Percentiles rank a stretch among this genome's conserved stretches.
Conservation (phyloP, 2,329 filamentous ascomycete genomes). For the Fusarium continuum region DNA sequence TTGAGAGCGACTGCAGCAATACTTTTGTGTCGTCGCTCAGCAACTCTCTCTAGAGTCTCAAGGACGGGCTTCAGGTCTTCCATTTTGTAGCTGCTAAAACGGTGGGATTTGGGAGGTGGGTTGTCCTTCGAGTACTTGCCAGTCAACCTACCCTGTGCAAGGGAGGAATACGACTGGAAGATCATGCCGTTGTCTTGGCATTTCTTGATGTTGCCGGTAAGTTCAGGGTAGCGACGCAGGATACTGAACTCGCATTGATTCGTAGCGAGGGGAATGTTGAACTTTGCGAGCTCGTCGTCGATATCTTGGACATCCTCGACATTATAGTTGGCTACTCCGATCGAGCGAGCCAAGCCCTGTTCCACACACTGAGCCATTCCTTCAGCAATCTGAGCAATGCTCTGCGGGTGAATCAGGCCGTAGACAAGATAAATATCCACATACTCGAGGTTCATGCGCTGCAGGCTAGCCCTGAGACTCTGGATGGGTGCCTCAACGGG, state of each 20-base stretch:
- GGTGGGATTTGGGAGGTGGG: not conserved
- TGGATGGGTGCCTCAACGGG: not conserved
- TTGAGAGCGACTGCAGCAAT: slow-evolving; percentile 1
- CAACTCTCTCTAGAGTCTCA: not conserved
- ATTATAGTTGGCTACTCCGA: slow-evolving; percentile 10
- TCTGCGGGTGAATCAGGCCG: slow-evolving; percentile 9
- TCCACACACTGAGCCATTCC: slow-evolving; percentile 23
- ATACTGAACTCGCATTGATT: slow-evolving; percentile 24
- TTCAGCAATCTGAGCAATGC: not conserved
- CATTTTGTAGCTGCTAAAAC: slow-evolving; percentile 6
- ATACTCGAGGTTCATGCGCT: slow-evolving; percentile 4
- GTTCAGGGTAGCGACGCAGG: slow-evolving; percentile 3
- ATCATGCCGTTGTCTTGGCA: slow-evolving; percentile 11
- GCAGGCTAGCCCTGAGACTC: slow-evolving; percentile 6
- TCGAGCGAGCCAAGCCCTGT: not conserved
- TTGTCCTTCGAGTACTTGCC: slow-evolving; percentile 8
- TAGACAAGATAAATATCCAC: slow-evolving; percentile 21
- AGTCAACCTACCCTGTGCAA: not conserved
- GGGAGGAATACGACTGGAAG: slow-evolving; percentile 10
- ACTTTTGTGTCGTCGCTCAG: slow-evolving; percentile 5
- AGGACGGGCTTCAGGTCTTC: slow-evolving; percentile 1
- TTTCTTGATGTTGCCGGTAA: not conserved
- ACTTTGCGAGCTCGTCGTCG: slow-evolving; percentile 16
- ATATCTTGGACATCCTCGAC: not conserved
- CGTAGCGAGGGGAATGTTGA: slow-evolving; percentile 10